Base-by-base conservation (phyloP, 371 early-diverging fungal species). In the Rhizopus stolonifer region DNA sequence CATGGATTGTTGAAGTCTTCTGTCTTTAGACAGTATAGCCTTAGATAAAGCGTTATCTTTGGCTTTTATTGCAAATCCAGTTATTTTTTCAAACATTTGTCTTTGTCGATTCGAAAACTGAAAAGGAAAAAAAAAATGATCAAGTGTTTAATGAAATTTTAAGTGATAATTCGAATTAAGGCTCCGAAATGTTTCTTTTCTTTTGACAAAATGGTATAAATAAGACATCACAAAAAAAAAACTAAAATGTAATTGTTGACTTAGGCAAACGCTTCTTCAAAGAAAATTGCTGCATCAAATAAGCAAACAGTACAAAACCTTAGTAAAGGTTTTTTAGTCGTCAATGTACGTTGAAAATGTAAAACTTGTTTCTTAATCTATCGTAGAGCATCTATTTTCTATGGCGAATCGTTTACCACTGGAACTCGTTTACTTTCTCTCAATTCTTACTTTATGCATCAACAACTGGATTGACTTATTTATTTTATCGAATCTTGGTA, bases 261-360 rank as follows among this genome's bases (percentile, higher is more conserved):
- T 15, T 43, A 87, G 91, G 91, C 91, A 43, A 89, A 88, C 67
- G 79, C 83, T 46, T 88, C 91, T 3, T 85, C 84, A 10, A 91
- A 91, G 58, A 85, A 84, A 59, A 84, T 85, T 39, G 84, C 85
- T 5, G 75, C 80, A 51, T 71, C 82, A 25, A 91, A 91, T 64
- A 70, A 74, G 36, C 69, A 77, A 52, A 84, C 74, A 3, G 61
- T 91, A 26, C 64, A 72, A 8, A 66, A 83, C 39, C 75, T 90
- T 19, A 77, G 74, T 40, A 81, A 72, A 36, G 84, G 82, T 11
- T 80, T 84, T 52, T 46, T 85, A 33, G 65, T 70, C 43, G 79
- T 90, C 45, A 88, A 91, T 79, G 83, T 77, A 80, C 67, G 75
- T 63, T 17, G 14, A 31, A 23, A 29, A 25, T n/a, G n/a, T n/a